Evolutionary conservation across 1,139 yeast genomes (phyloP).

Genomic region (Pichia sp.): DNA sequence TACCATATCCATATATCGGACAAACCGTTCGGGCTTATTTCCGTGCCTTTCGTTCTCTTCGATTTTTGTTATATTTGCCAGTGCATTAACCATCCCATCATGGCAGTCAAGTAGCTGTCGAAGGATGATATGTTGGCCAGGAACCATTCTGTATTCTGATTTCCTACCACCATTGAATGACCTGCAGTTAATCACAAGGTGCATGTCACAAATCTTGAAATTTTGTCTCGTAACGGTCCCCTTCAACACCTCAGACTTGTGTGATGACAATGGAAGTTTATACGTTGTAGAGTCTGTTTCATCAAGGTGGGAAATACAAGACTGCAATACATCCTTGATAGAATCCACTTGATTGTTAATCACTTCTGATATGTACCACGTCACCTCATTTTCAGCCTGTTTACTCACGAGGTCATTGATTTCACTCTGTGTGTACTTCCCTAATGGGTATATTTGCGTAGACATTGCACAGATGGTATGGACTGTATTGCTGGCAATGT

Average conservation of each 20-base stretch:
- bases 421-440: slow-evolving; percentile 4
- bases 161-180: slow-evolving; percentile 22
- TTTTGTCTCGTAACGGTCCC: slow-evolving; percentile 26
- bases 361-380: slow-evolving; percentile 26
- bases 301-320: slow-evolving; percentile 22
- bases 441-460: slow-evolving; percentile 17
- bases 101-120: slow-evolving; percentile 28
- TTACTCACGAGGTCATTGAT: slow-evolving; percentile 5
- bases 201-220: slow-evolving; percentile 23
- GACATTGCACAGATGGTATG: too few relatives aligned
- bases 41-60: slow-evolving; percentile 11
- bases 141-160: slow-evolving; percentile 17
- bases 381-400: slow-evolving; percentile 18
- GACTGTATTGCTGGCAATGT: too few relatives aligned
- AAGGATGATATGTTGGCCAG: slow-evolving; percentile 17
- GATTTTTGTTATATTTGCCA: slow-evolving; percentile 22
- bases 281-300: slow-evolving; percentile 21
- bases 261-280: slow-evolving; percentile 28
- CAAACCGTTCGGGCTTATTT: slow-evolving; percentile 12
- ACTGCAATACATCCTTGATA: slow-evolving; percentile 21
- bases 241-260: slow-evolving; percentile 27
- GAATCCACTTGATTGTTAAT: slow-evolving; percentile 25
- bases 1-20: slow-evolving; percentile 20
- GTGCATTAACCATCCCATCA: slow-evolving; percentile 25
- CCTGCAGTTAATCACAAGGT: slow-evolving; percentile 21